Base-by-base conservation (phyloP, 371 early-diverging fungal genomes). In the Circinella umbellata region DNA sequence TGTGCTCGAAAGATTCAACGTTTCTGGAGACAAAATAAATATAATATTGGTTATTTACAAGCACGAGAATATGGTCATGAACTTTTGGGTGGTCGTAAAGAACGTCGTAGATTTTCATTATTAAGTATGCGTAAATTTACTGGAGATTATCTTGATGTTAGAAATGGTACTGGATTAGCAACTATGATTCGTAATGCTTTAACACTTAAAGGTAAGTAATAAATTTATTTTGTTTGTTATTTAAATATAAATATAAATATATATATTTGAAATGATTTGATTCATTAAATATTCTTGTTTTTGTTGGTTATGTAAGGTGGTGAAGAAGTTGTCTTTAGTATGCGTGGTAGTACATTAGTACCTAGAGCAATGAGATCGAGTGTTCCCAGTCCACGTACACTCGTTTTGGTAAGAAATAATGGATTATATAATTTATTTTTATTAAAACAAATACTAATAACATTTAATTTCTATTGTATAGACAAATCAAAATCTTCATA, bases 61-160 rank as follows among this genome's bases (percentile, higher is more conserved):
- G 84, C 96, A 81, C 91, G 98, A 55, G 96, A 97, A 72, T 91
- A 95, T 83, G 96, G 96, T 34, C 95, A 94, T 70, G 91, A 95
- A 66, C 88, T 99, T n/a, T 84, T 98, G 76, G 92, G 83, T 62
- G 89, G 89, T 39, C 90, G 95, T 61, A 98, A 97, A 80, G 97
- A 98, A 75, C 87, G 98, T 68, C 91, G 97, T 67, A 81, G 98
- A 59, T 94, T 92, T 80, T 93, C 94, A 57, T 75, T 99, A 54
- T 86, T 94, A 59, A 91, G 91, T 60, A 88, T 89, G 85, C 88
- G 98, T 68, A 89, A 94, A 61, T 98, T 93, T 76, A 77, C 89
- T 48, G 99, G 99, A 34, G 99, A 99, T 73, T 98, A 99, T 74
- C 76, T 99, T 54, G 90, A 88, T 65, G 89, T 94, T 62, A 86